These are phyloP conservation scores for Candolleomyces aberdarensis DNA, from an alignment of 768 basidiomycete genomes.

Conservation along the genomic window DNA sequence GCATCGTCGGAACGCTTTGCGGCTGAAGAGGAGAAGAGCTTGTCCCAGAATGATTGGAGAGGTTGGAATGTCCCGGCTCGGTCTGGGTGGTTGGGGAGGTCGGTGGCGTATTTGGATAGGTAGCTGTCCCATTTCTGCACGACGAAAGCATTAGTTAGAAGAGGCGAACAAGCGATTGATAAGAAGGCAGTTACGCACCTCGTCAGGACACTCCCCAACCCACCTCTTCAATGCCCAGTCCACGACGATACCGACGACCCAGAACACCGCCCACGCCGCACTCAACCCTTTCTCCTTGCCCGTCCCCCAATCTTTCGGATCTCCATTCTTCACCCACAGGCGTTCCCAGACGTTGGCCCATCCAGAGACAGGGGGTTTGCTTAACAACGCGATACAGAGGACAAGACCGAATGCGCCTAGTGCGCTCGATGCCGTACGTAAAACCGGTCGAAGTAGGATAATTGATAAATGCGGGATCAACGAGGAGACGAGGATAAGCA, in stretches of 20 bases:
- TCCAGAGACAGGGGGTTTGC: conserved; percentile 34
- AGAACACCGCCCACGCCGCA: conserved; percentile 52
- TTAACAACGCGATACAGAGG: conserved; percentile 51
- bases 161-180: too few relatives aligned
- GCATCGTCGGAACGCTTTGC: background rate
- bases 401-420: conserved; percentile 57
- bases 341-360: conserved; percentile 68
- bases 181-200: too few relatives aligned
- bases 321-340: conserved; percentile 45
- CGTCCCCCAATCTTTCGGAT: conserved; percentile 44
- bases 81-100: conserved; percentile 49
- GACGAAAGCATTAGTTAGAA: too few relatives aligned
- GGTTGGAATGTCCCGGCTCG: conserved; percentile 61
- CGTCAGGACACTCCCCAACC: conserved; percentile 67
- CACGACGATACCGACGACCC: conserved; percentile 39
- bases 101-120: conserved; percentile 53
- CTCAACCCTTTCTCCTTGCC: conserved; percentile 55
- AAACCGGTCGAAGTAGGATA: conserved; percentile 39
- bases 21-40: conserved; percentile 29
- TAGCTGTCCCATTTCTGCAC: conserved; percentile 67
- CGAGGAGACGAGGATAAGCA: conserved; percentile 35
- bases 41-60: conserved; percentile 50
- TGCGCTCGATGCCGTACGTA: conserved; percentile 51
- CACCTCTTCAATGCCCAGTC: conserved; percentile 56
- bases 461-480: conserved; percentile 42